phyloP scores from a whole-genome alignment of 2,329 filamentous ascomycete species.

The Curvularia hawaiiensis region DNA sequence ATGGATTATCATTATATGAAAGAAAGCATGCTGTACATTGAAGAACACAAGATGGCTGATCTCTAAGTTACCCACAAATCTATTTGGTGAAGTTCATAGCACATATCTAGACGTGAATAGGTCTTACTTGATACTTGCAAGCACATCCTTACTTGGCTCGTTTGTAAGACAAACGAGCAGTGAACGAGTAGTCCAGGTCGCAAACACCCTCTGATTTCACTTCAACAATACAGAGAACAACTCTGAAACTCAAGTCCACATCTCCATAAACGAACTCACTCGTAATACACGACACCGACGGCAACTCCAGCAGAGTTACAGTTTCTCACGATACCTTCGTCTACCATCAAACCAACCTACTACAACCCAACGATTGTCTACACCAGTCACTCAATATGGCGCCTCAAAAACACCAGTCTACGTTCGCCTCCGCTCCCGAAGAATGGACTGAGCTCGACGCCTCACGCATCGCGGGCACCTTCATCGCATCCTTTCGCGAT shows the following conservation, averaged over 20 bases:
- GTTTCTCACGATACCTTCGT: conserved; percentile 1
- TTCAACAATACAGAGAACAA: not conserved
- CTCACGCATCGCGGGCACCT: conserved; percentile 7
- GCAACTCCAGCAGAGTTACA: not conserved
- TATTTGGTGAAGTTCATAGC: not conserved
- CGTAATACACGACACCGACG: not conserved
- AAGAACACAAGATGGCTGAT: not conserved
- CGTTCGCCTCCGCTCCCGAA: conserved; percentile 1
- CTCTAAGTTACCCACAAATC: not conserved
- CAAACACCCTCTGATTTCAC: not conserved
- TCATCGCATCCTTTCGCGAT: conserved; percentile 10
- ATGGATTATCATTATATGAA: not conserved
- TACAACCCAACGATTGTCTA: not conserved
- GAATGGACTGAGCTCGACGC: conserved; percentile 18
- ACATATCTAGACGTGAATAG: not conserved
- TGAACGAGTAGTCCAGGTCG: not conserved
- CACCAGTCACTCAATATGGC: not conserved
- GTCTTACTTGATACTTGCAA: not conserved
- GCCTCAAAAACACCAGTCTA: not conserved
- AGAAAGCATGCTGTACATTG: not conserved
- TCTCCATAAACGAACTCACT: not conserved
- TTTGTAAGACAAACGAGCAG: not conserved
- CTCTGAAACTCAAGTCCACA: not conserved
- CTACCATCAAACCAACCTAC: not conserved
- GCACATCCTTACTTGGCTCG: not conserved